These are phyloP conservation scores for Aaosphaeria pasadenensis DNA, from an alignment of 2,329 filamentous ascomycete genomes.

Conservation along the genomic window DNA sequence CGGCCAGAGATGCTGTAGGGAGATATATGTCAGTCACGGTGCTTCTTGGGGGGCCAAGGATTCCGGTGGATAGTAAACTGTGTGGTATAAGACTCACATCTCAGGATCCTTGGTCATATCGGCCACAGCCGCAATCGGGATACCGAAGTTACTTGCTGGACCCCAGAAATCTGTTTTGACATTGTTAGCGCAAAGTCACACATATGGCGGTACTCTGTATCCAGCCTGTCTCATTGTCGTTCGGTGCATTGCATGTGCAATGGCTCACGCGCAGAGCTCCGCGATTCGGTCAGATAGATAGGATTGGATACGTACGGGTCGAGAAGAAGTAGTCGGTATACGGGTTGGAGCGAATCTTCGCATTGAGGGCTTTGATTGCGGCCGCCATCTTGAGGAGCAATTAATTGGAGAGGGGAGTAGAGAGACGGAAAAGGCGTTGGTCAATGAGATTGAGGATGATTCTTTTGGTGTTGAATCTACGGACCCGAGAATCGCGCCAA, in stretches of 20 bases:
- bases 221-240: too few species aligned
- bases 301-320: slow-evolving; percentile 45
- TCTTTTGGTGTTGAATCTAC: background rate
- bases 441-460: too few species aligned
- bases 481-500: too few species aligned
- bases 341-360: slow-evolving; percentile 51
- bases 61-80: background rate
- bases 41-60: background rate
- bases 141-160: slow-evolving; percentile 52
- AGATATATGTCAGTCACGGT: background rate
- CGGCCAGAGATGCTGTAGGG: slow-evolving; percentile 58
- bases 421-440: too few species aligned
- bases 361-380: slow-evolving; percentile 53
- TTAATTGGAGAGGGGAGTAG: too few species aligned
- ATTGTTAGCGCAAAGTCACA: too few species aligned
- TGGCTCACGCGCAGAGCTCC: too few species aligned
- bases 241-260: too few species aligned
- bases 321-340: slow-evolving; percentile 52
- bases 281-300: background rate
- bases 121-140: slow-evolving; percentile 52
- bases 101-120: slow-evolving; percentile 54
- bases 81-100: slow-evolving; percentile 38
- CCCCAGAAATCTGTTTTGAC: slow-evolving; percentile 49
- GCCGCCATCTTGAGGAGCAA: slow-evolving; percentile 43
- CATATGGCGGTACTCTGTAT: too few species aligned